Conservation (phyloP, 768 basidiomycete genomes). For the Paxillus ammoniavirescens region DNA sequence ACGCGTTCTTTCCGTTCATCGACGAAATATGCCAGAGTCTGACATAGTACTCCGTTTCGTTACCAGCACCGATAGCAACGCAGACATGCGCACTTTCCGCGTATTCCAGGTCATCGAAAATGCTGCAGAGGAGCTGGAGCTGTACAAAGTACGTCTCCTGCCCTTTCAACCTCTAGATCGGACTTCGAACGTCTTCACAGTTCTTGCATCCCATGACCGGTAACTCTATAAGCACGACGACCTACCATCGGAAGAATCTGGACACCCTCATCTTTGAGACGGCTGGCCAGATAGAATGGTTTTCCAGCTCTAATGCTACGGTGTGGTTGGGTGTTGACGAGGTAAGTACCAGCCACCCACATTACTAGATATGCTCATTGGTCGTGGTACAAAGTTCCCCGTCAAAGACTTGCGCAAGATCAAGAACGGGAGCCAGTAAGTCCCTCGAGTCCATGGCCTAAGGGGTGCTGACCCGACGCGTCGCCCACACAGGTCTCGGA, state of each 20-base stretch:
- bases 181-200: slow-evolving; percentile 15
- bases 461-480: slow-evolving; percentile 1
- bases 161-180: background rate
- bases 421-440: slow-evolving; percentile 54
- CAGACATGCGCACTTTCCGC: slow-evolving; percentile 45
- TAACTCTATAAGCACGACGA: slow-evolving; percentile 40
- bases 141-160: slow-evolving; percentile 41
- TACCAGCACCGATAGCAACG: slow-evolving; percentile 25
- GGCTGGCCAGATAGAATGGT: slow-evolving; percentile 56
- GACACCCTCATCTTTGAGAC: slow-evolving; percentile 45
- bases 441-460: background rate
- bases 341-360: slow-evolving; percentile 24
- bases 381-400: slow-evolving; percentile 27
- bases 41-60: slow-evolving; percentile 41
- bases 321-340: slow-evolving; percentile 50
- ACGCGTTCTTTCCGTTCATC: background rate
- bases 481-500: slow-evolving; percentile 41
- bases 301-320: slow-evolving; percentile 40
- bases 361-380: background rate
- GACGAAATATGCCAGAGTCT: slow-evolving; percentile 25
- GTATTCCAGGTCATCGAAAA: slow-evolving; percentile 35
- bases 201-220: slow-evolving; percentile 48
- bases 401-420: slow-evolving; percentile 47
- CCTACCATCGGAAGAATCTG: slow-evolving; percentile 48
- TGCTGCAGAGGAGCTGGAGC: slow-evolving; percentile 29